Evolutionary conservation across 768 basidiomycete genomes (phyloP), one percentile per base, ranked within the genome.

Genomic region (Tephrocybe sp.): DNA sequence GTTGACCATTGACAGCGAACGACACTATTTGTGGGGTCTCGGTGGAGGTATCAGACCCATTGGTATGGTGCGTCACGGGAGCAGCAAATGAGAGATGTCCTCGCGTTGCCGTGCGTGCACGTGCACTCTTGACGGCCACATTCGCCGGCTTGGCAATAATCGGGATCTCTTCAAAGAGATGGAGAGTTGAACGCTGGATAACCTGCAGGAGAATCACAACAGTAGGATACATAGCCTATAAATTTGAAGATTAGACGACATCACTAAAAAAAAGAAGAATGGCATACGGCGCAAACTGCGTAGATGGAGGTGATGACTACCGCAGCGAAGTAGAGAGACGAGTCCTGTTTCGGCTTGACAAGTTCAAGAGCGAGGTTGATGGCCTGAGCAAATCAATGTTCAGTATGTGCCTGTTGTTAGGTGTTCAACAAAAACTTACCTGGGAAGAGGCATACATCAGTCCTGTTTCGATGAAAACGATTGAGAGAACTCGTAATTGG

Each of bases 341-440:
- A 53, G 45, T 50, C 51, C 17, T 37, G 20, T 8, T 9, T 14
- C 1, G 56, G 42, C 5, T 40, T 45, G 14, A 50, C 44, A 36
- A 57, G 48, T 42, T 57, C 51, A 15, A 57, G 48, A 32, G 34
- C 51, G 3, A 57, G 44, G 32, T 57, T 57, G 30, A 57, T 50
- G 7, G 21, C 44, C 56, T 57, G 23, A 1, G 24, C 21, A 14
- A 44, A 6, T 9, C 3, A 42, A 12, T 33, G 38, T 15, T 33
- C 43, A 18, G 26, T 53, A 2, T 25, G n/a, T 17, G 17, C 4
- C 4, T 18, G 18, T 20, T 17, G 12, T 20, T 4, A 21, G 7
- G 38, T 3, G 12, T 6, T 5, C 7, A 4, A 17, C 6, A 9
- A 39, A 20, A 18, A 5, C 12, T 4, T 32, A 39, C 56, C 40